A percentile compares a stretch with the other conserved stretches of the same genome.
Evolutionary conservation across 2,329 filamentous ascomycete genomes (phyloP).

Genomic region (Ceratocystis eucalypticola): DNA sequence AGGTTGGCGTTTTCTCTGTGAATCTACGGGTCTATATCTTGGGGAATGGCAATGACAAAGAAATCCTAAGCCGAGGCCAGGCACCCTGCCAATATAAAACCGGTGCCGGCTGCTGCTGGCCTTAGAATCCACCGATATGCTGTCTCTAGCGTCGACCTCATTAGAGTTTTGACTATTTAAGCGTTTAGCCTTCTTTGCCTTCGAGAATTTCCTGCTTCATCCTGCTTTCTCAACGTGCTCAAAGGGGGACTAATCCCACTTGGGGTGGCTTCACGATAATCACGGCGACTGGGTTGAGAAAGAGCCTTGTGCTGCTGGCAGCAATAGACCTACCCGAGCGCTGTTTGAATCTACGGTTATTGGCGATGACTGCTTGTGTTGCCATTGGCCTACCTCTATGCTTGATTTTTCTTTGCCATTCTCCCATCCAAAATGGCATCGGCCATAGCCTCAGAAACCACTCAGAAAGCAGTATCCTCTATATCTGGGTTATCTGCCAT

Average conservation of each 20-base stretch:
- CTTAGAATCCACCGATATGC: too few relatives aligned
- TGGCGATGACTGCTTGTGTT: too few relatives aligned
- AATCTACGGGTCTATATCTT: too few relatives aligned
- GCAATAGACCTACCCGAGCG: background rate
- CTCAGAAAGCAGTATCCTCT: background rate
- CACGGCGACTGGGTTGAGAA: background rate
- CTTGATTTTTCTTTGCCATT: background rate
- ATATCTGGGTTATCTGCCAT: background rate
- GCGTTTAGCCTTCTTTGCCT: too few relatives aligned
- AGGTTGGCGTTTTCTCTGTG: too few relatives aligned
- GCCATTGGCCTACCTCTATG: too few relatives aligned
- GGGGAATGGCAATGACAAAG: background rate
- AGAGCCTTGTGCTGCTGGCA: background rate
- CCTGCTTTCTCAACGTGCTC: background rate
- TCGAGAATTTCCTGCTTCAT: too few relatives aligned
- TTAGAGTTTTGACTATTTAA: too few relatives aligned
- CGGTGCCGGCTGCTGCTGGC: background rate
- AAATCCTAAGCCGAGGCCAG: background rate
- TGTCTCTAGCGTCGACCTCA: background rate
- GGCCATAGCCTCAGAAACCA: background rate
- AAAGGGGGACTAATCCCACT: background rate
- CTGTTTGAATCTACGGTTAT: too few relatives aligned
- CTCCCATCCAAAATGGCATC: background rate
- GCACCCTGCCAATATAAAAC: background rate
- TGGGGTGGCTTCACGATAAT: background rate